phyloP scores from a whole-genome alignment of 805 yeast genomes.

The Cyberlindnera mycetangii region DNA sequence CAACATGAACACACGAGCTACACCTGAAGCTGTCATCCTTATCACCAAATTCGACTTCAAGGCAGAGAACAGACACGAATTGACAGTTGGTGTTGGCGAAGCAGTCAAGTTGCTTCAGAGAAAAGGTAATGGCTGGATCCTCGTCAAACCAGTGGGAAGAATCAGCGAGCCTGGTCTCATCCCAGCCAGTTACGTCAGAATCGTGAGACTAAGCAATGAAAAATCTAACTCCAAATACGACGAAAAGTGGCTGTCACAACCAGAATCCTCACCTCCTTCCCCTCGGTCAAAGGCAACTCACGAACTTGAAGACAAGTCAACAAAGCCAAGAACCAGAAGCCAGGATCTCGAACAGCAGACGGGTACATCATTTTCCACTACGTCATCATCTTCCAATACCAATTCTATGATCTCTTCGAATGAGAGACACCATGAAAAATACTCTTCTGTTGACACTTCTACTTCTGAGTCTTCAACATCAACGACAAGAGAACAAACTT shows the following conservation, averaged over 20 bases:
- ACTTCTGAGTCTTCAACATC: conserved; percentile 5
- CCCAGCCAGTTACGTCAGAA: conserved; percentile 48
- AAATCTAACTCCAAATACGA: conserved; percentile 16
- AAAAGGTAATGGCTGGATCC: conserved; percentile 51
- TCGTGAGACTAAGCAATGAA: conserved; percentile 39
- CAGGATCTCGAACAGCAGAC: conserved; percentile 24
- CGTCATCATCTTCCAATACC: conserved; percentile 1
- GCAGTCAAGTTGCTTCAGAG: conserved; percentile 47
- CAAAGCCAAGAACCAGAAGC: conserved; percentile 5
- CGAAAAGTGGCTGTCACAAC: conserved; percentile 21
- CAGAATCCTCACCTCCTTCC: conserved; percentile 1
- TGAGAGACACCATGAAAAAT: conserved; percentile 8
- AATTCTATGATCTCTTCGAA: conserved; percentile 2
- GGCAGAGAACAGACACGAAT: conserved; percentile 43
- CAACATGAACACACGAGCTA: conserved; percentile 13
- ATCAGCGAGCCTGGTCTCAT: conserved; percentile 46
- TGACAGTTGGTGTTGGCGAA: conserved; percentile 47
- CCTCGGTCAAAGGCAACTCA: neutral
- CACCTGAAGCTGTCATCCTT: conserved; percentile 31
- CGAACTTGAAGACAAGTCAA: neutral
- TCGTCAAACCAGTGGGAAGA: conserved; percentile 52
- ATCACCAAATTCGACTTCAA: conserved; percentile 45
- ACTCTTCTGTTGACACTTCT: conserved; percentile 7
- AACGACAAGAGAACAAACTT: conserved; percentile 4
- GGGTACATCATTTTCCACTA: neutral